Conservation (phyloP, 192 early-diverging fungal genomes). For the Coemansia sp. region DNA sequence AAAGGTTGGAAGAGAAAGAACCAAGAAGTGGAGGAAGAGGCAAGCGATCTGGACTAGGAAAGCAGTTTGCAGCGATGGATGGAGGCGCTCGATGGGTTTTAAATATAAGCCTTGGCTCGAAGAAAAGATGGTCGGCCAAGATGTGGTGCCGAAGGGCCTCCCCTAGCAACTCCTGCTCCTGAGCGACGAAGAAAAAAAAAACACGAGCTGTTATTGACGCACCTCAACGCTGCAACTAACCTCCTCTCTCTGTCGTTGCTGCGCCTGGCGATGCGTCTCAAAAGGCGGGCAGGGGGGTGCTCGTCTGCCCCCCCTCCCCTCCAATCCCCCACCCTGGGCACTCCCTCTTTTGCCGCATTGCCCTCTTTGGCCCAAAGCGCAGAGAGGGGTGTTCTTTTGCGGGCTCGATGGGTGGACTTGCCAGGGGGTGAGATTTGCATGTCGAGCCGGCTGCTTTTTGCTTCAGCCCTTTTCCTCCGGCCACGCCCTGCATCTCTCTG, state of each 20-base stretch:
- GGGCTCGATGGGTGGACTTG: constrained; percentile 5
- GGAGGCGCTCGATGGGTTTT: constrained; percentile 13
- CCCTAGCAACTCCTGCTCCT: background rate
- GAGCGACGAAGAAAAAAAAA: constrained; percentile 14
- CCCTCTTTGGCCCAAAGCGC: constrained; percentile 2
- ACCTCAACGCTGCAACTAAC: constrained; percentile 22
- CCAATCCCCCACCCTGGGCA: constrained; percentile 1
- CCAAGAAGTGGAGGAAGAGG: background rate
- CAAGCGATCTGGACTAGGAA: constrained; percentile 6
- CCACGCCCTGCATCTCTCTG: constrained; percentile 1
- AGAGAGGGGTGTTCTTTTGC: constrained; percentile 9
- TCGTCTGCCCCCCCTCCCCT: background rate
- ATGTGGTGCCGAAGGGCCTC: constrained; percentile 3
- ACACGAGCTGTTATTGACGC: constrained; percentile 25
- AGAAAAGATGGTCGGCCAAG: background rate
- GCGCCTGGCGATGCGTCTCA: constrained; percentile 12
- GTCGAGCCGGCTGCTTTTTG: constrained; percentile 5
- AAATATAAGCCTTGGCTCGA: background rate
- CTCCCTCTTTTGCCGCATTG: background rate
- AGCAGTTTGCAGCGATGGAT: constrained; percentile 1
- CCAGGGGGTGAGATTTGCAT: constrained; percentile 1
- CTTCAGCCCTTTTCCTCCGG: constrained; percentile 1
- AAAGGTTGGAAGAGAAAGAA: background rate
- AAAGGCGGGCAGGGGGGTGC: constrained; percentile 13
- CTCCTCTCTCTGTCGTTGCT: constrained; percentile 18